These are phyloP conservation scores for Microsporum audouinii DNA, from an alignment of 2,329 filamentous ascomycete species.

Conservation along the genomic window DNA sequence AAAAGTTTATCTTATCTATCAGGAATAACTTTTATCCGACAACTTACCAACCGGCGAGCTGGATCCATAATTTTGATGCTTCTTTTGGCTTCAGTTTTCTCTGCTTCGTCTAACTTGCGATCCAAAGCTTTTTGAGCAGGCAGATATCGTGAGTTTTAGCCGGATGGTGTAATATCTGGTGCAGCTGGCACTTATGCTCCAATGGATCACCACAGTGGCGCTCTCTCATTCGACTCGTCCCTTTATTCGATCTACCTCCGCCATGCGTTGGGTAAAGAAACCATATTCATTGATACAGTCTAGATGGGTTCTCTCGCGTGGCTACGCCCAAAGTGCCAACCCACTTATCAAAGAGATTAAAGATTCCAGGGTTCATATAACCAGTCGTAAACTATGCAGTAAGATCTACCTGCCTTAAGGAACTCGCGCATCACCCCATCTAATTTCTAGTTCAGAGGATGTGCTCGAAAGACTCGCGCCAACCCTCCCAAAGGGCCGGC, in stretches of 20 bases:
- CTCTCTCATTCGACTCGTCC: neutral
- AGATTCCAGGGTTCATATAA: conserved; percentile 16
- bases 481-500: conserved; percentile 56
- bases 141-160: neutral
- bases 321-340: neutral
- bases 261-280: neutral
- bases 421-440: neutral
- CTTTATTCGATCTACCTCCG: neutral
- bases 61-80: too few relatives aligned
- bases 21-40: too few relatives aligned
- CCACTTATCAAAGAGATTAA: neutral
- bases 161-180: neutral
- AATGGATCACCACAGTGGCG: neutral
- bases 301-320: neutral
- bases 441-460: conserved; percentile 42
- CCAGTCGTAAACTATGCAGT: conserved; percentile 28
- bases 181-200: neutral
- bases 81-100: neutral
- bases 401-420: conserved; percentile 9
- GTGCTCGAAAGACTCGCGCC: conserved; percentile 57
- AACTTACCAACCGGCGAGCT: too few relatives aligned
- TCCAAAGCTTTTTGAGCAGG: neutral
- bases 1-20: too few relatives aligned
- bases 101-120: neutral
- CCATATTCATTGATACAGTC: neutral